Percentiles rank a stretch among this genome's conserved stretches.
Evolutionary conservation across 768 basidiomycete genomes (phyloP).

Genomic region (Suillus occidentalis): DNA sequence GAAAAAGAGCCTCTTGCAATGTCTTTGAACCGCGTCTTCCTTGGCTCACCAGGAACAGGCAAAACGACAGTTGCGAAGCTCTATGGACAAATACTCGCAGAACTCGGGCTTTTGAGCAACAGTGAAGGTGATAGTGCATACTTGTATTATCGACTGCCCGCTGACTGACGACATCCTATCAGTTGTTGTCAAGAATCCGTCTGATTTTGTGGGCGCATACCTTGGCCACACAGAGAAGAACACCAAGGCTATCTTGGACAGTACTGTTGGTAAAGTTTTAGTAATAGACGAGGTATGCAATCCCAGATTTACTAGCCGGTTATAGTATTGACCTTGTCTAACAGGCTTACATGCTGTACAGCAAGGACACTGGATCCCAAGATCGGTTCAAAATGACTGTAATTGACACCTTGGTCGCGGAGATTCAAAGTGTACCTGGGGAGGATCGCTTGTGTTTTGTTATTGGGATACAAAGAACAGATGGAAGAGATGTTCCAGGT

Average conservation of each 20-base stretch:
- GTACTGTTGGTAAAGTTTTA: conserved; percentile 61
- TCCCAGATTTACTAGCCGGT: background rate
- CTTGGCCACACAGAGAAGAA: conserved; percentile 63
- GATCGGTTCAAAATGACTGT: conserved; percentile 67
- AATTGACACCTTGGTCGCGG: conserved; percentile 74
- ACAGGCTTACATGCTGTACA: conserved; percentile 72
- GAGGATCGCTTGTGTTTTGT: conserved; percentile 70
- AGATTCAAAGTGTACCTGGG: conserved; percentile 66
- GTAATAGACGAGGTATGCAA: conserved; percentile 64
- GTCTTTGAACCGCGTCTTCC: conserved; percentile 63
- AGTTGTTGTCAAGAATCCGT: conserved; percentile 69
- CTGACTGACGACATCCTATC: background rate
- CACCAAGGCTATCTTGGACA: conserved; percentile 62
- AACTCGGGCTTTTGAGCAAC: conserved; percentile 65
- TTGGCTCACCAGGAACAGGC: conserved; percentile 70
- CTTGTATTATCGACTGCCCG: background rate
- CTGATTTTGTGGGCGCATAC: conserved; percentile 63
- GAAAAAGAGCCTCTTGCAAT: conserved; percentile 54
- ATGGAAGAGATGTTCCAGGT: conserved; percentile 79
- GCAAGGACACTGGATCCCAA: conserved; percentile 30
- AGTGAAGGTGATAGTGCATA: conserved; percentile 55
- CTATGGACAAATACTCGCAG: conserved; percentile 63
- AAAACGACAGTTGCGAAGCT: conserved; percentile 70
- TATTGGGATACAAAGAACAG: conserved; percentile 64
- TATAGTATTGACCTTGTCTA: background rate